Percentiles rank a stretch among this genome's conserved stretches.
Conservation (phyloP, 2,329 filamentous ascomycete species). For the Colletotrichum aenigma region DNA sequence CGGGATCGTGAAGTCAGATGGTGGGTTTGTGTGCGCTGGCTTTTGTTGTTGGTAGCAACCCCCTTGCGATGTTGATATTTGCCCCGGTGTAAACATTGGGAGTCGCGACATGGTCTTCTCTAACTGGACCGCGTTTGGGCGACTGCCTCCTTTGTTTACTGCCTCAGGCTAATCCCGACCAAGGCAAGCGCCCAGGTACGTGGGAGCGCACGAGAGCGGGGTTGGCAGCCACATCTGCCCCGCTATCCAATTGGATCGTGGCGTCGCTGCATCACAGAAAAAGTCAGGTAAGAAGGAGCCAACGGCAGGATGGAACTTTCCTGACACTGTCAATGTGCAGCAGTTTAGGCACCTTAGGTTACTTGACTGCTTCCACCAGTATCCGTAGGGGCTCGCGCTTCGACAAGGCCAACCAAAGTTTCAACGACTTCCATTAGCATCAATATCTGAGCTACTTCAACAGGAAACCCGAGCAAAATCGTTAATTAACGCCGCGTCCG, state of each 20-base stretch:
- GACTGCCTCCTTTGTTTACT: conserved; percentile 10
- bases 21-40: background rate
- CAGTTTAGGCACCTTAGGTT: background rate
- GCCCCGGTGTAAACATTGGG: conserved; percentile 15
- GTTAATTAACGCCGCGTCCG: background rate
- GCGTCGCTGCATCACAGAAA: background rate
- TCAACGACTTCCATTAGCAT: background rate
- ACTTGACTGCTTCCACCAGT: background rate
- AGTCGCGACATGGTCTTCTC: conserved; percentile 12
- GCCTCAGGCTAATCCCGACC: conserved; percentile 6
- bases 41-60: conserved; percentile 24
- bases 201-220: background rate
- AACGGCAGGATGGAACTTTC: background rate
- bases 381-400: background rate
- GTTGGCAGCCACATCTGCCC: background rate
- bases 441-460: background rate
- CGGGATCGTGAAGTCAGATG: background rate
- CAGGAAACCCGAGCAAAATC: background rate
- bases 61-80: conserved; percentile 21
- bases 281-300: background rate
- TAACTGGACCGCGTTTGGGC: conserved; percentile 18
- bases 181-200: background rate
- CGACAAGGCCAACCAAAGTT: background rate
- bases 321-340: background rate
- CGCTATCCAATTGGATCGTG: conserved; percentile 1